These are phyloP conservation scores for Sequoia sempervirens DNA, from an alignment of 75 land plant species.

Conservation along the genomic window DNA sequence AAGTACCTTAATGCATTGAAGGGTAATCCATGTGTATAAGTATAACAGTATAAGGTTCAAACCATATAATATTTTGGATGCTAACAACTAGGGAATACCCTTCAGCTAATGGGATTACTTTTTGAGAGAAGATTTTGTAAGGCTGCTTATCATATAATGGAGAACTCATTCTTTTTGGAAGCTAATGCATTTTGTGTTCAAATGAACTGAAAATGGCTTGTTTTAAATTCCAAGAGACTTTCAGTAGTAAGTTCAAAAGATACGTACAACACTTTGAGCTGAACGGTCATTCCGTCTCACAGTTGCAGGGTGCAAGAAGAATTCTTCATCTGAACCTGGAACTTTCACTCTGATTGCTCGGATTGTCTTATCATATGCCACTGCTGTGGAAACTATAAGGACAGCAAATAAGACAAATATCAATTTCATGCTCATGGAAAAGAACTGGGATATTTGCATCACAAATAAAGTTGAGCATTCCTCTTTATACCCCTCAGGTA, in stretches of 20 bases:
- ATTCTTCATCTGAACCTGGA: constrained; percentile 84
- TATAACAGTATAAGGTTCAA: background rate
- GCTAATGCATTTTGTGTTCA: background rate
- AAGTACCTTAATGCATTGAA: background rate
- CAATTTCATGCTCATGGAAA: background rate
- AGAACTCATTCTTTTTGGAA: background rate
- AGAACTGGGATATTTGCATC: background rate
- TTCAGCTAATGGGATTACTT: background rate
- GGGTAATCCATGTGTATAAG: background rate
- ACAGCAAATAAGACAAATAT: constrained; percentile 1
- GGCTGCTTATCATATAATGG: background rate
- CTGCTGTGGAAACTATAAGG: constrained; percentile 85
- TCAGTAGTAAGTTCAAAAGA: background rate
- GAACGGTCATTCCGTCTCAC: constrained; percentile 94
- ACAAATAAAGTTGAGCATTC: background rate
- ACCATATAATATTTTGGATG: background rate
- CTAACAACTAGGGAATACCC: background rate
- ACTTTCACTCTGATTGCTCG: constrained; percentile 89
- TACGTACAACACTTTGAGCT: constrained; percentile 92
- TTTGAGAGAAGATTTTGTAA: background rate
- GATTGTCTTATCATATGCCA: constrained; percentile 67
- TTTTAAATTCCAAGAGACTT: constrained; percentile 3
- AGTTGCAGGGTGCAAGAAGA: constrained; percentile 91
- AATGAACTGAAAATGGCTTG: background rate
- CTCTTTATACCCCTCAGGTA: background rate